These are phyloP conservation scores for Colletotrichum sp. DNA, from an alignment of 2,329 filamentous ascomycete genomes.

Conservation along the genomic window DNA sequence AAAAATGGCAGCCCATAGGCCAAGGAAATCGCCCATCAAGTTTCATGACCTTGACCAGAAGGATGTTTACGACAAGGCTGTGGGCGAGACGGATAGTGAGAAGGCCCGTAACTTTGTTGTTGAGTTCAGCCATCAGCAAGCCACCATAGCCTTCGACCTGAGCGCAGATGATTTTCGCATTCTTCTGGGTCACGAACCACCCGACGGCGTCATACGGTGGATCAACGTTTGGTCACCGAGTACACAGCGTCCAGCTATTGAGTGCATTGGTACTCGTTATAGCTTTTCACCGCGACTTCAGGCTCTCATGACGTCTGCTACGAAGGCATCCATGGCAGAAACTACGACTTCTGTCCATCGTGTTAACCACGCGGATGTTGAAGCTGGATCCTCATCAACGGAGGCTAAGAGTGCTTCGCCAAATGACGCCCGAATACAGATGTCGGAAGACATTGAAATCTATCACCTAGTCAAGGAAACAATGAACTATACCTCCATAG, in stretches of 20 bases:
- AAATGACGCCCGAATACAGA: slow-evolving; percentile 6
- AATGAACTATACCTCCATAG: slow-evolving; percentile 78
- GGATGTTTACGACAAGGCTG: slow-evolving; percentile 48
- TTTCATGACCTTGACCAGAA: slow-evolving; percentile 61
- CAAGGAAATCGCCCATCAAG: slow-evolving; percentile 19
- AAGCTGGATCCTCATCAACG: not conserved
- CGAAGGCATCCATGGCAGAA: not conserved
- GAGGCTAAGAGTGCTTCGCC: slow-evolving; percentile 9
- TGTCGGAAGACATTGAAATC: slow-evolving; percentile 35
- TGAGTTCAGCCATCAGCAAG: slow-evolving; percentile 64
- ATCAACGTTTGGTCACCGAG: slow-evolving; percentile 78
- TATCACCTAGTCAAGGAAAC: slow-evolving; percentile 68
- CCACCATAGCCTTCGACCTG: slow-evolving; percentile 63
- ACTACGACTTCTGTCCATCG: not conserved
- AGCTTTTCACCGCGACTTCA: slow-evolving; percentile 71
- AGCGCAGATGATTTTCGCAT: slow-evolving; percentile 41
- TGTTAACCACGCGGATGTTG: not conserved
- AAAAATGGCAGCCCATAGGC: not conserved
- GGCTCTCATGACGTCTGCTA: slow-evolving; percentile 63
- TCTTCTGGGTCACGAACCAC: slow-evolving; percentile 36
- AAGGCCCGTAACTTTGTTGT: slow-evolving; percentile 65
- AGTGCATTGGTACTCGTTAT: slow-evolving; percentile 64
- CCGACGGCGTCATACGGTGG: slow-evolving; percentile 60
- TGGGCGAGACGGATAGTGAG: slow-evolving; percentile 42
- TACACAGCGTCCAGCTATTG: slow-evolving; percentile 59